These are phyloP conservation scores for Pelargonium nanum DNA, from an alignment of 345 rosid species.

Conservation along the genomic window DNA sequence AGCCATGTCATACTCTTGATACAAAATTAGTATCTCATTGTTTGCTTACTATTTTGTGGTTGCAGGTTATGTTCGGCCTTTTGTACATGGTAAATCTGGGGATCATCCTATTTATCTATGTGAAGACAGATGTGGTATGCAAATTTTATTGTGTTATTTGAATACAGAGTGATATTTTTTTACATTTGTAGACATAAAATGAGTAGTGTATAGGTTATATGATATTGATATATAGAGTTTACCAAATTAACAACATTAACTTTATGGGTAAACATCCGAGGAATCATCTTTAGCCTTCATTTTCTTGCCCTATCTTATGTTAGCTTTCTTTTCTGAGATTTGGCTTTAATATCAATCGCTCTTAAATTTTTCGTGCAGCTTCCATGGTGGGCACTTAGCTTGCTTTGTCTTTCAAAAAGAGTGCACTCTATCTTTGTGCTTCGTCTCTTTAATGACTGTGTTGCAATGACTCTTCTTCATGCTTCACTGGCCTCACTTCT, in stretches of 20 bases:
- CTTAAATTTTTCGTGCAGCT: conserved; percentile 36
- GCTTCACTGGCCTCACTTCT: conserved; percentile 56
- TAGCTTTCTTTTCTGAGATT: not conserved
- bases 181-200: not conserved
- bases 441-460: conserved; percentile 88
- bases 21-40: not conserved
- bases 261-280: not conserved
- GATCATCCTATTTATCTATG: conserved; percentile 56
- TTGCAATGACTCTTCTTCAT: conserved; percentile 83
- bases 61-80: conserved; percentile 76
- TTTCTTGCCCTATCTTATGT: not conserved
- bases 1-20: not conserved
- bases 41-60: conserved; percentile 7
- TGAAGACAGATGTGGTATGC: conserved; percentile 71
- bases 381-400: conserved; percentile 84
- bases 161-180: not conserved
- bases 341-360: not conserved
- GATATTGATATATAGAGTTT: not conserved
- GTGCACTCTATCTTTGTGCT: conserved; percentile 88
- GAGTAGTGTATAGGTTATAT: not conserved
- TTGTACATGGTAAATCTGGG: conserved; percentile 66
- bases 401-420: conserved; percentile 85
- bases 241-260: not conserved
- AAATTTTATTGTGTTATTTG: not conserved
- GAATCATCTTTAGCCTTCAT: not conserved